A percentile compares a stretch with the other conserved stretches of the same genome.
These are phyloP conservation scores for Podaxis sp. DNA, from an alignment of 768 basidiomycete genomes.

Conservation along the genomic window DNA sequence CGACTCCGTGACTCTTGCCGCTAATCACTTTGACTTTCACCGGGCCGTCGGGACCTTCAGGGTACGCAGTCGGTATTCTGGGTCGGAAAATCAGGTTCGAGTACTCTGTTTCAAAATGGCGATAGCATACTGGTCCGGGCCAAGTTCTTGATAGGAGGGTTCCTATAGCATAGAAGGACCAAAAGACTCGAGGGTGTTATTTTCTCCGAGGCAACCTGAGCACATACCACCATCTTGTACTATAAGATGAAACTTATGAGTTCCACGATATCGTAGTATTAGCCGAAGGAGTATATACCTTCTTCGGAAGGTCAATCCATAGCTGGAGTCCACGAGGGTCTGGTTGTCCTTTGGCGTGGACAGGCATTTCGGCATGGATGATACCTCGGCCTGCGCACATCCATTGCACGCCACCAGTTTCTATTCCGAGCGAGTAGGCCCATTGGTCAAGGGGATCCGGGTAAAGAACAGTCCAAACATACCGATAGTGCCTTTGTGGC, in stretches of 20 bases:
- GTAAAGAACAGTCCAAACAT: conserved; percentile 2
- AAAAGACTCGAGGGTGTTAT: not conserved
- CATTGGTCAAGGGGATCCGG: not conserved
- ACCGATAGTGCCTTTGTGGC: conserved; percentile 74
- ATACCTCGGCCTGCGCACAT: conserved; percentile 86
- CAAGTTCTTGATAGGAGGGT: conserved; percentile 83
- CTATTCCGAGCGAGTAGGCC: conserved; percentile 22
- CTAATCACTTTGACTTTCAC: conserved; percentile 83
- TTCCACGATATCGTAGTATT: conserved; percentile 19
- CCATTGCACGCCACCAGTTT: conserved; percentile 90
- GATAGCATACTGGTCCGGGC: conserved; percentile 52
- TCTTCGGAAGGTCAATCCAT: conserved; percentile 80
- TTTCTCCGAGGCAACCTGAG: not conserved
- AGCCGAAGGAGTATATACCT: conserved; percentile 34
- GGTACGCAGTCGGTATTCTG: conserved; percentile 75
- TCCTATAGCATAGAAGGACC: conserved; percentile 38
- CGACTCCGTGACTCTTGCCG: conserved; percentile 82
- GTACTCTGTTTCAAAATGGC: not conserved
- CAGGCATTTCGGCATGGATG: conserved; percentile 88
- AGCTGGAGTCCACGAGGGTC: conserved; percentile 86
- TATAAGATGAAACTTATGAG: conserved; percentile 28
- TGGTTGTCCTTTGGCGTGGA: conserved; percentile 61
- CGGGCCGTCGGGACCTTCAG: conserved; percentile 65
- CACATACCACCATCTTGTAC: conserved; percentile 72
- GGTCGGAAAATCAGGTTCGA: not conserved